phyloP scores from a whole-genome alignment of 352 stramenopile genomes.

The Phytophthora europaea region DNA sequence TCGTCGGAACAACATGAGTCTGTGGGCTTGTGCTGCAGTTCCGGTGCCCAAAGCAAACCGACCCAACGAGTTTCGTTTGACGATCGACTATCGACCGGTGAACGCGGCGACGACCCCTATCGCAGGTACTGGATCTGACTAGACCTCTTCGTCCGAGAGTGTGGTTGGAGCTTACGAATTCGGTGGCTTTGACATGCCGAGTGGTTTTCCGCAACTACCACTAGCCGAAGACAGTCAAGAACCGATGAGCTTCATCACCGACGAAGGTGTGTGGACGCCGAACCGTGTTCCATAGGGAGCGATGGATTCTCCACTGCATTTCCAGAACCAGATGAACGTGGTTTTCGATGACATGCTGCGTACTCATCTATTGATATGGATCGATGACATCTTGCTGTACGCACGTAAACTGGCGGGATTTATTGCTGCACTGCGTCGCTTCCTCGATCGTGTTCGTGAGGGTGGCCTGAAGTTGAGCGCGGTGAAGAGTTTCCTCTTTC shows the following conservation, averaged over 20 bases:
- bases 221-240: neutral
- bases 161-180: too few relatives aligned
- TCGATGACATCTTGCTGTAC: constrained; percentile 33
- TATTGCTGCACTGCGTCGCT: constrained; percentile 6
- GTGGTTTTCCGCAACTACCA: constrained; percentile 31
- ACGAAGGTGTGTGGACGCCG: constrained; percentile 25
- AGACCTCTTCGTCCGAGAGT: too few relatives aligned
- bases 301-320: constrained; percentile 12
- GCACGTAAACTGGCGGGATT: constrained; percentile 7
- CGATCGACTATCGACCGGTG: too few relatives aligned
- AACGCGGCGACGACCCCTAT: too few relatives aligned
- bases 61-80: too few relatives aligned
- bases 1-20: too few relatives aligned
- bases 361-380: too few relatives aligned
- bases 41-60: too few relatives aligned
- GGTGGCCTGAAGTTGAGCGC: constrained; percentile 29
- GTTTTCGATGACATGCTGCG: constrained; percentile 10
- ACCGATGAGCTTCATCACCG: constrained; percentile 10
- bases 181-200: constrained; percentile 27
- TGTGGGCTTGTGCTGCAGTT: too few relatives aligned
- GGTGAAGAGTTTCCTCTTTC: constrained; percentile 34
- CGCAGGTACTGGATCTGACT: too few relatives aligned
- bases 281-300: constrained; percentile 11
- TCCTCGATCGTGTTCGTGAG: constrained; percentile 6
- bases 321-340: constrained; percentile 28